Conservation (phyloP, 1,139 yeast species). For the Yarrowia galli region DNA sequence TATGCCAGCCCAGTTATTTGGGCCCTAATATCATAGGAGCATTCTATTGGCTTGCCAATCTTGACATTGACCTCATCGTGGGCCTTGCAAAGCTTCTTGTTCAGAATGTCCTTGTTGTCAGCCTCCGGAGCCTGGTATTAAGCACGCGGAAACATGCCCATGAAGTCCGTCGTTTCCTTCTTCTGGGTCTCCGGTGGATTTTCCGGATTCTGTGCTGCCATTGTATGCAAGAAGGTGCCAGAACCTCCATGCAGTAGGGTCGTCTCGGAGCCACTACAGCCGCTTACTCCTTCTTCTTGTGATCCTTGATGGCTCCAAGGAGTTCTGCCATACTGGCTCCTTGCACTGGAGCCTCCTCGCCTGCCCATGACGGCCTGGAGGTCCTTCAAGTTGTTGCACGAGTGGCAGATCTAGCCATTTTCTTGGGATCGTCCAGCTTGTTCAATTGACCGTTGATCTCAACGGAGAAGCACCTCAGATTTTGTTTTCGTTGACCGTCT, state of each 20-base stretch:
- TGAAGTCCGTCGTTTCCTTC: conserved; percentile 71
- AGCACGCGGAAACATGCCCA: conserved; percentile 60
- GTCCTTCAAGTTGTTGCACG: conserved; percentile 80
- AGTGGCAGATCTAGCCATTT: conserved; percentile 60
- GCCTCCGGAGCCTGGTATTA: too few species aligned
- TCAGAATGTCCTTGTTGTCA: conserved; percentile 75
- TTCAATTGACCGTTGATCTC: conserved; percentile 65
- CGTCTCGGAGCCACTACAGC: too few species aligned
- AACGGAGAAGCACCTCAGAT: conserved; percentile 36
- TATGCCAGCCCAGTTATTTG: too few species aligned
- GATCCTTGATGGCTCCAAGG: conserved; percentile 33
- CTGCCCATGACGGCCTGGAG: conserved; percentile 65
- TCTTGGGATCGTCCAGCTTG: conserved; percentile 79
- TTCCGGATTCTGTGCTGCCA: conserved; percentile 90
- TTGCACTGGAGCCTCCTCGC: conserved; percentile 35
- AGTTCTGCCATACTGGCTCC: conserved; percentile 42
- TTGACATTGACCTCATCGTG: conserved; percentile 89
- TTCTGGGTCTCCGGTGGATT: conserved; percentile 68
- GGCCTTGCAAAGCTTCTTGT: conserved; percentile 92
- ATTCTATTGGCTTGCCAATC: conserved; percentile 88
- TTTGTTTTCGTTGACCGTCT: conserved; percentile 9
- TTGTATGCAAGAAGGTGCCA: conserved; percentile 84
- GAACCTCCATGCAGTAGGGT: conserved; percentile 84
- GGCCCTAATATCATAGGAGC: too few species aligned
- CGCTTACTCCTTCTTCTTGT: conserved; percentile 29